phyloP scores from a whole-genome alignment of 1,284 basidiomycete genomes.

The Pisolithus thermaeus region DNA sequence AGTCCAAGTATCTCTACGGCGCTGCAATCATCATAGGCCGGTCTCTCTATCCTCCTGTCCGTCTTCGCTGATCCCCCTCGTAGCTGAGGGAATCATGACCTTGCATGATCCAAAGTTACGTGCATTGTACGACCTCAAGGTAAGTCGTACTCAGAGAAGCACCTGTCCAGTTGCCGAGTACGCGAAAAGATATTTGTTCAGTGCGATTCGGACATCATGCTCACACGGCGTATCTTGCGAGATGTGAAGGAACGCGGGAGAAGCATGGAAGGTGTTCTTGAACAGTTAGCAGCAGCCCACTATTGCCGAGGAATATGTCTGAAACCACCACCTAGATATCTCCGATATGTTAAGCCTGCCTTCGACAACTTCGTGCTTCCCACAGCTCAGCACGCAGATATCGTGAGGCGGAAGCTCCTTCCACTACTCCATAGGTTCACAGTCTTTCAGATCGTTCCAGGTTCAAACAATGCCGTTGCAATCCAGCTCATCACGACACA shows the following conservation, averaged over 20 bases:
- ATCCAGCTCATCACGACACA: conserved; percentile 94
- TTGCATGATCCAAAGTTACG: conserved; percentile 77
- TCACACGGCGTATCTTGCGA: conserved; percentile 84
- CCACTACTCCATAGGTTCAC: background rate
- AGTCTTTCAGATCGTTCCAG: conserved; percentile 77
- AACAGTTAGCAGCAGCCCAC: conserved; percentile 57
- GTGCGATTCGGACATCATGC: conserved; percentile 96
- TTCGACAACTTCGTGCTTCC: conserved; percentile 96
- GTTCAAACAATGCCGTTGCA: conserved; percentile 81
- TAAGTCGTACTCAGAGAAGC: conserved; percentile 28
- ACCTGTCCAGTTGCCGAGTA: background rate
- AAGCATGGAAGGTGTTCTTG: conserved; percentile 80
- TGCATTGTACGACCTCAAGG: conserved; percentile 88
- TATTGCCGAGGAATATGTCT: background rate
- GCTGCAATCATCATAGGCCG: conserved; percentile 89
- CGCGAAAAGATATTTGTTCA: conserved; percentile 67
- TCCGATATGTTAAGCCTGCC: conserved; percentile 89
- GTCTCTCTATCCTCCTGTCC: conserved; percentile 7
- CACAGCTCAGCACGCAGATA: conserved; percentile 82
- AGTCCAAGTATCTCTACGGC: conserved; percentile 91
- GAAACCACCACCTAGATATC: conserved; percentile 49
- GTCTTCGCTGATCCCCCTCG: conserved; percentile 1
- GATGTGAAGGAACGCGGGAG: conserved; percentile 88
- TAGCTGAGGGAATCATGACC: conserved; percentile 90
- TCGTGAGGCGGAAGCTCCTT: conserved; percentile 44